Base-by-base conservation (phyloP, 768 basidiomycete species). In the Peribolospora baueri region DNA sequence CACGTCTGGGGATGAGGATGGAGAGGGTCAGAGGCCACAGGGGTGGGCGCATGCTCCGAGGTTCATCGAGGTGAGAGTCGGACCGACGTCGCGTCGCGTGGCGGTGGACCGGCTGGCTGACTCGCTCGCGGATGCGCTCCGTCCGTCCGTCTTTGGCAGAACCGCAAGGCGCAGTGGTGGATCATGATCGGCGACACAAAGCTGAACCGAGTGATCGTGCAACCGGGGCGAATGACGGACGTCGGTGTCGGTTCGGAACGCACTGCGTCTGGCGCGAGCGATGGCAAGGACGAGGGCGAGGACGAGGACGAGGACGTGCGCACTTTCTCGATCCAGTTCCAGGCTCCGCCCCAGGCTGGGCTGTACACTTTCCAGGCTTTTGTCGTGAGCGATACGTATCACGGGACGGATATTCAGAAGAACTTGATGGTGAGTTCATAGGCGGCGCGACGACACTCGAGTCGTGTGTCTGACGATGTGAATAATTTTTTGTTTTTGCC, bases 321-420 rank as follows among this genome's bases (percentile, higher is more conserved):
- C 54, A 74, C 79, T 13, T 90, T 86, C 73, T 85, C 84, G 68
- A 70, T 93, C 48, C 84, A 86, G 65, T 95, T 97, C 76, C 90
- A 93, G 65, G 88, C 85, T 3, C 93, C 93, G 5, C 81, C 80
- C 36, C 76, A 75, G 50, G 74, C 79, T 2, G 88, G 86, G 13
- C 63, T 82, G 49, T 86, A 88, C 67, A 82, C 82, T 7, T 95
- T 93, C 81, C 85, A 82, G 60, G 73, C 84, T 2, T 79, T 81
- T 63, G 69, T 91, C 46, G 70, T 85, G 58, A 86, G 83, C 66
- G 91, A 97, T 68, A 85, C 85, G 0, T 82, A 81, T 62, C 74
- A 90, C 7, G 85, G 84, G 5, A 82, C 82, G 58, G 87, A 91
- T 61, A 72, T 74, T 8, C 70, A 72, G 50, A 71, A 67, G 58